phyloP scores from a whole-genome alignment of 163 green algal species.

The Chloromonas sp. region DNA sequence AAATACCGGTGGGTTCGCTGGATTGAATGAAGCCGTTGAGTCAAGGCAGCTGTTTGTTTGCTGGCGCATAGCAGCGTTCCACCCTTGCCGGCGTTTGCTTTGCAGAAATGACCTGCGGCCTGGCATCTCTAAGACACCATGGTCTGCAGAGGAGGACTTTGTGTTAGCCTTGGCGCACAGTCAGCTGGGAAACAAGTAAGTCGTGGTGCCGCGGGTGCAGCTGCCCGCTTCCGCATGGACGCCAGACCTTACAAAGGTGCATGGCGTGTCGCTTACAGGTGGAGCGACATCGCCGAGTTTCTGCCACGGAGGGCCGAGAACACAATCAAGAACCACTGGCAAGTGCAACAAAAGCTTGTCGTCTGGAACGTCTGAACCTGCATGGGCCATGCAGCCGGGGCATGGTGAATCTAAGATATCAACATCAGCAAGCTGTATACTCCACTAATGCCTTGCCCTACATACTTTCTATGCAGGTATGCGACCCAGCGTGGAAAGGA shows the following conservation, averaged over 20 bases:
- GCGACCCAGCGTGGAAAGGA: slow-evolving; percentile 56
- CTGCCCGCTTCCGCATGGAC: neutral
- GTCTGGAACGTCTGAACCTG: neutral
- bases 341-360: neutral
- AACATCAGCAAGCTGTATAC: neutral
- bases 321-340: slow-evolving; percentile 80
- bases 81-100: neutral
- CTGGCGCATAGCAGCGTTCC: neutral
- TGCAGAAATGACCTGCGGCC: slow-evolving; percentile 38
- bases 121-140: slow-evolving; percentile 30
- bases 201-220: neutral
- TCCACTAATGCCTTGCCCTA: neutral
- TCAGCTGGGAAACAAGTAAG: slow-evolving; percentile 35
- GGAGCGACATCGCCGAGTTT: slow-evolving; percentile 63
- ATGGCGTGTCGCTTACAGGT: slow-evolving; percentile 18
- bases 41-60: neutral
- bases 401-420: no score
- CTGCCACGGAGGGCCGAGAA: slow-evolving; percentile 76
- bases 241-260: neutral
- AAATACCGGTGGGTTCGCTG: slow-evolving; percentile 1
- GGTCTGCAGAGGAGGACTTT: slow-evolving; percentile 30
- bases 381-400: no score
- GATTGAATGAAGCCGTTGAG: neutral
- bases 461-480: slow-evolving; percentile 38
- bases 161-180: slow-evolving; percentile 36